phyloP scores from a whole-genome alignment of 805 yeast genomes.

The Yarrowia alimentaria region DNA sequence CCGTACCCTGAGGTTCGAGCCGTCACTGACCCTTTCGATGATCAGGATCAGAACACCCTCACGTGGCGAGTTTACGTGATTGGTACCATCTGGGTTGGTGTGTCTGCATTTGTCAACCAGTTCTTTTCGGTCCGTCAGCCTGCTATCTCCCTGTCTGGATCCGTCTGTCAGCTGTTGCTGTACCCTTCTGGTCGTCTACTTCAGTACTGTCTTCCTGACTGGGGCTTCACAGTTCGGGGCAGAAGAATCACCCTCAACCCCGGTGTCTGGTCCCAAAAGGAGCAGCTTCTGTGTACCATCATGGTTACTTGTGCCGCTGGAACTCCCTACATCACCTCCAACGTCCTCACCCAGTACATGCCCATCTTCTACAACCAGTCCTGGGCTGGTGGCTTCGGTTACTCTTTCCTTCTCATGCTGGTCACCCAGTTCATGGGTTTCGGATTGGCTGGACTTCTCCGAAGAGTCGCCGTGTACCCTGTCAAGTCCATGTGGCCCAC shows the following conservation, averaged over 20 bases:
- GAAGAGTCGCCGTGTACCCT: slow-evolving; percentile 48
- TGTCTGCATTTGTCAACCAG: slow-evolving; percentile 33
- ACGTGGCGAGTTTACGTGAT: slow-evolving; percentile 46
- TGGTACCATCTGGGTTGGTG: slow-evolving; percentile 38
- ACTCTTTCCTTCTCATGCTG: slow-evolving; percentile 48
- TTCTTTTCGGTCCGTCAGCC: slow-evolving; percentile 57
- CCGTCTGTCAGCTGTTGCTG: slow-evolving; percentile 55
- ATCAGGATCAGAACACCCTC: slow-evolving; percentile 47
- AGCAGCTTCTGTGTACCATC: slow-evolving; percentile 58
- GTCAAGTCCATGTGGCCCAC: slow-evolving; percentile 48
- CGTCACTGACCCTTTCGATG: slow-evolving; percentile 52
- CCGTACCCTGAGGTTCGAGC: slow-evolving; percentile 71
- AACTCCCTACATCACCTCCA: slow-evolving; percentile 29
- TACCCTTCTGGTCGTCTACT: slow-evolving; percentile 53
- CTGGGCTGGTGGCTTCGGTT: slow-evolving; percentile 36
- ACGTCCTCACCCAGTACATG: slow-evolving; percentile 28
- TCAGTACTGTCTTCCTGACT: slow-evolving; percentile 32
- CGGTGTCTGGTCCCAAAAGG: slow-evolving; percentile 61
- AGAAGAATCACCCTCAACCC: slow-evolving; percentile 48
- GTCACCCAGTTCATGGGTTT: slow-evolving; percentile 54
- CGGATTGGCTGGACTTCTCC: slow-evolving; percentile 56
- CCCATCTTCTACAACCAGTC: slow-evolving; percentile 28
- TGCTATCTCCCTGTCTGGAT: slow-evolving; percentile 47
- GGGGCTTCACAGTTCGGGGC: slow-evolving; percentile 39
- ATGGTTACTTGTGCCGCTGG: slow-evolving; percentile 46